Base-by-base conservation (phyloP, 2,329 filamentous ascomycete genomes). In the Aspergillus caelatus region DNA sequence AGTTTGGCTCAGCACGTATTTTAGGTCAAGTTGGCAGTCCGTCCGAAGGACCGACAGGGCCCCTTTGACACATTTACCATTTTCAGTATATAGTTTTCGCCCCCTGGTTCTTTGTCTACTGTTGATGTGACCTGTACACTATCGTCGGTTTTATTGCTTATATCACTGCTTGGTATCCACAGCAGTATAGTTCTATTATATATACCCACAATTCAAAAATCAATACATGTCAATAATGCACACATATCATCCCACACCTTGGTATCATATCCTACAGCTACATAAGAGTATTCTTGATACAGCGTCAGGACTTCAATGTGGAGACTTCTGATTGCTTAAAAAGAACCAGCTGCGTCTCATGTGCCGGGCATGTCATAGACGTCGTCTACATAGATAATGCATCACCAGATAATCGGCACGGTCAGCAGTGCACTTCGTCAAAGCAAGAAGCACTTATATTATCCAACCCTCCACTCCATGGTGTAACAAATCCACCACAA, bases 121-220 rank as follows among this genome's bases (percentile, higher is more conserved):
- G 21, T 55, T 26, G 52, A 55, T 26, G 52, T 14, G 9, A 55
- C 14, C 32, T 55, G 52, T 55, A 55, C 52, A 55, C 52, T 55
- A 55, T 21, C n/a, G 4, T 12, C 32, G 1, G 21, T 55, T 55
- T 5, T 39, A 55, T 23, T 23, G 52, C 39, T 39, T 28, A 55
- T 55, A 26, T 39, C 11, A 23, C 16, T 26, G n/a, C 52, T 10
- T 34, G 14, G 21, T 23, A 28, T 36, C 6, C 36, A 12, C 4
- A 36, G 30, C 30, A 54, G 32, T 36, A 23, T 54, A 36, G n/a
- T 55, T 52, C 26, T 32, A 52, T 19, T 52, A 39, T 39, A 55
- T 55, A 55, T 55, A 55, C 52, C 52, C 52, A 55, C 32, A 39
- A 14, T 26, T 19, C 21, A 55, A 36, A 39, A 26, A 5, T 34